These are phyloP conservation scores for Colletotrichum karsti DNA, from an alignment of 2,329 filamentous ascomycete genomes.

Conservation along the genomic window DNA sequence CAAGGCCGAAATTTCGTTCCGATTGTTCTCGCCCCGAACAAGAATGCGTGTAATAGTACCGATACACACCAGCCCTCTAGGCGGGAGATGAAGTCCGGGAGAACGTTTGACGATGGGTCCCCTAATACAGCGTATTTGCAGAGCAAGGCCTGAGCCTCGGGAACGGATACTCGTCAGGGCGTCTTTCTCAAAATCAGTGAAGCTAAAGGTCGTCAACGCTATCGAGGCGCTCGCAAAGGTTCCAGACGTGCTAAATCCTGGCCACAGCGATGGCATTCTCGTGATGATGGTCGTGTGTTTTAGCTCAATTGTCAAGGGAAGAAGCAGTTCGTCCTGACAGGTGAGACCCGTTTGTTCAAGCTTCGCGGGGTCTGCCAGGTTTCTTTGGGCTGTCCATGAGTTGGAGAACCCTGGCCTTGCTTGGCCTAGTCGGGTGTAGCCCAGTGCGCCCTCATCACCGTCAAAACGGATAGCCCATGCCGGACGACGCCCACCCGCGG, in stretches of 20 bases:
- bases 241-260: too few relatives aligned
- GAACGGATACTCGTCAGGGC: too few relatives aligned
- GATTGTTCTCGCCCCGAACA: background rate
- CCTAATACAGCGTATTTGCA: background rate
- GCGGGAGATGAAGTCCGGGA: background rate
- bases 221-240: too few relatives aligned
- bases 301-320: constrained; percentile 15
- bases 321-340: constrained; percentile 14
- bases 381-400: constrained; percentile 15
- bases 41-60: too few relatives aligned
- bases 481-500: constrained; percentile 21
- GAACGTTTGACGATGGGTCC: background rate
- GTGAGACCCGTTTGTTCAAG: constrained; percentile 25
- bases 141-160: background rate
- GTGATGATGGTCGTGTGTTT: constrained; percentile 4
- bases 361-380: constrained; percentile 28
- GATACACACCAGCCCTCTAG: too few relatives aligned
- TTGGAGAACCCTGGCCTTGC: constrained; percentile 16
- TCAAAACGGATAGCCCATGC: constrained; percentile 27
- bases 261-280: background rate
- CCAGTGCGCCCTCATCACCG: constrained; percentile 14
- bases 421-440: too few relatives aligned
- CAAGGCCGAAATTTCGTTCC: background rate
- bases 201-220: too few relatives aligned
- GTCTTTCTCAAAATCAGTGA: too few relatives aligned